Evolutionary conservation across 306 rosid species (phyloP).

Genomic region (Begonia masoniana): DNA sequence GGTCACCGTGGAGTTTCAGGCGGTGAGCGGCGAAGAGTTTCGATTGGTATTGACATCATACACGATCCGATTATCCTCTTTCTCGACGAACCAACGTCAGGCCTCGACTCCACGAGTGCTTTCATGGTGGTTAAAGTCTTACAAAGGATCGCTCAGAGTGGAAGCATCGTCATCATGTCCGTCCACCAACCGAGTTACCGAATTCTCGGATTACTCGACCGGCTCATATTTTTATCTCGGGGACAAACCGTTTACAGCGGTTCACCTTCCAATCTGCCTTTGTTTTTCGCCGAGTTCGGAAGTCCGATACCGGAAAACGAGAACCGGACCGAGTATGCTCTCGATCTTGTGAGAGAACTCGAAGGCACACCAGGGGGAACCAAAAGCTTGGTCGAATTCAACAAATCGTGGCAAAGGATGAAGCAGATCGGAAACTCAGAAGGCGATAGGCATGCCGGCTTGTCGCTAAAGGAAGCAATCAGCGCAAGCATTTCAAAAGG

Average conservation of each 20-base stretch:
- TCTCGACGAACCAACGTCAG: constrained; percentile 91
- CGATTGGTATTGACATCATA: constrained; percentile 82
- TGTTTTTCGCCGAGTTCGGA: constrained; percentile 65
- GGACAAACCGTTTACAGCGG: constrained; percentile 91
- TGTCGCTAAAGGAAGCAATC: constrained; percentile 76
- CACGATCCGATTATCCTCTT: constrained; percentile 86
- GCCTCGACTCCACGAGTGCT: constrained; percentile 89
- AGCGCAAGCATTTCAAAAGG: constrained; percentile 79
- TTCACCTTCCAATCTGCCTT: constrained; percentile 44
- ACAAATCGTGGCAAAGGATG: constrained; percentile 73
- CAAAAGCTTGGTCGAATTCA: constrained; percentile 61
- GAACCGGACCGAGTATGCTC: constrained; percentile 81
- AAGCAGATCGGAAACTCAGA: constrained; percentile 16
- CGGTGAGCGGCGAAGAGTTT: constrained; percentile 77
- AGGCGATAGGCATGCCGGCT: not conserved
- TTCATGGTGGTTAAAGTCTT: constrained; percentile 93
- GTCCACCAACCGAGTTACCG: constrained; percentile 88
- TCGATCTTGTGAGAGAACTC: constrained; percentile 73
- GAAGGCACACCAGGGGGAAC: constrained; percentile 81
- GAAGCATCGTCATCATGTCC: constrained; percentile 91
- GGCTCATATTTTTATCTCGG: constrained; percentile 56
- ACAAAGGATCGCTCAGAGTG: constrained; percentile 88
- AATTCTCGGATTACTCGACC: constrained; percentile 66
- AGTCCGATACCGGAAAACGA: constrained; percentile 79
- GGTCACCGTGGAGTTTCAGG: constrained; percentile 97